Conservation (phyloP, 2,329 filamentous ascomycete species). For the Aspergillus tanneri region DNA sequence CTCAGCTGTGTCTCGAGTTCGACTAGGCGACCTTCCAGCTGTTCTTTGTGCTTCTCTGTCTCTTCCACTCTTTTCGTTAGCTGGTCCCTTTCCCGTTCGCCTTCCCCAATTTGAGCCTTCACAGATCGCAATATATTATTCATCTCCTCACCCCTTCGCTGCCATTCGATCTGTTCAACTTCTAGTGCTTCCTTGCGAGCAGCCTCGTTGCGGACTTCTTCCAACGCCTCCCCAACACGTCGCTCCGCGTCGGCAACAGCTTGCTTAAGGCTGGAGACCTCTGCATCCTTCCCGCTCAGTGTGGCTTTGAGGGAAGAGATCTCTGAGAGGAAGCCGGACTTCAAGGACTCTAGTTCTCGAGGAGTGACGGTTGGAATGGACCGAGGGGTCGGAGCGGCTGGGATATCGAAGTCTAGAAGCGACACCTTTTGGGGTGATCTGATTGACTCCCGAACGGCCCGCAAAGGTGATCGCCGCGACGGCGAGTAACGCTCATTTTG, state of each 20-base stretch:
- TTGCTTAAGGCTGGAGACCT: constrained; percentile 81
- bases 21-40: constrained; percentile 46
- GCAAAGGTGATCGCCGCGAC: constrained; percentile 46
- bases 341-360: constrained; percentile 86
- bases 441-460: constrained; percentile 37
- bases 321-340: constrained; percentile 85
- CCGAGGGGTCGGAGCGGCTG: constrained; percentile 87
- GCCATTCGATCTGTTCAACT: constrained; percentile 77
- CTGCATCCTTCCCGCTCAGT: constrained; percentile 87
- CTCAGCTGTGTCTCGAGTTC: constrained; percentile 49
- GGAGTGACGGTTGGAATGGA: constrained; percentile 89
- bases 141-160: constrained; percentile 80
- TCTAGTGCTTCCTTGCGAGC: constrained; percentile 68
- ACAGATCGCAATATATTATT: constrained; percentile 76
- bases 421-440: constrained; percentile 58
- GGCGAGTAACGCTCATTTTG: constrained; percentile 39
- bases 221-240: constrained; percentile 80
- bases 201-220: constrained; percentile 77
- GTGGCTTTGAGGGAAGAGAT: constrained; percentile 93
- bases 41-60: constrained; percentile 60
- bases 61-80: constrained; percentile 74
- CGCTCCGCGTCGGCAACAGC: constrained; percentile 89
- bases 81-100: constrained; percentile 78
- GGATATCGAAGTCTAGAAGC: constrained; percentile 86
- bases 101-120: constrained; percentile 74